Evolutionary conservation across 805 yeast species (phyloP).

Genomic region (Metschnikowia drakensbergensis): DNA sequence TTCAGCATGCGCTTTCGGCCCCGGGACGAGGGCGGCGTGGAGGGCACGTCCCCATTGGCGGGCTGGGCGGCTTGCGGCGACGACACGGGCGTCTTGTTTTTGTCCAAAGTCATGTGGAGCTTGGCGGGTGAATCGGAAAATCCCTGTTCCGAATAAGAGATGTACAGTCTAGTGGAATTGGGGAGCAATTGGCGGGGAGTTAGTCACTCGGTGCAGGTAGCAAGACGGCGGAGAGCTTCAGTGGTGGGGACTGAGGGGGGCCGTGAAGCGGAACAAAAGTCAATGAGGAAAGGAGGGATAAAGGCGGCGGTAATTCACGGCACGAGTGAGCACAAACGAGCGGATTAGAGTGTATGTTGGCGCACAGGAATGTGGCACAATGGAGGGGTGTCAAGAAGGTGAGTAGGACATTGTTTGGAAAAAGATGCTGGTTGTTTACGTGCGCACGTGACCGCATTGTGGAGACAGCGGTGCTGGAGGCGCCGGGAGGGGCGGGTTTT

Average conservation of each 20-base stretch:
- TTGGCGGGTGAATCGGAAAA: too few species aligned
- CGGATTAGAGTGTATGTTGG: neutral
- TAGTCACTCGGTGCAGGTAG: too few species aligned
- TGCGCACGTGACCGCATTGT: slow-evolving; percentile 1
- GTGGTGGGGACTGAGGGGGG: too few species aligned
- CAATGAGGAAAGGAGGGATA: neutral
- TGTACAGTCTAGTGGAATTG: too few species aligned
- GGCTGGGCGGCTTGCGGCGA: slow-evolving; percentile 30
- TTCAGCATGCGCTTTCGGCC: slow-evolving; percentile 26
- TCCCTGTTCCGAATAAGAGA: too few species aligned
- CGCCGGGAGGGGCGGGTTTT: too few species aligned
- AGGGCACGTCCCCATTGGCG: slow-evolving; percentile 22
- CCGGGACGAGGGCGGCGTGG: slow-evolving; percentile 26
- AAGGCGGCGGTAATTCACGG: too few species aligned
- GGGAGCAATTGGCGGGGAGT: too few species aligned
- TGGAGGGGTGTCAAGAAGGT: neutral
- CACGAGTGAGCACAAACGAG: too few species aligned
- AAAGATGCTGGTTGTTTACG: slow-evolving; percentile 1
- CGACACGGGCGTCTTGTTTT: slow-evolving; percentile 28
- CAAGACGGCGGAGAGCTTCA: too few species aligned
- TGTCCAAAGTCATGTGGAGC: neutral
- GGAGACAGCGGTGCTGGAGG: neutral
- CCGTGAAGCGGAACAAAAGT: neutral
- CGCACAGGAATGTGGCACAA: neutral
- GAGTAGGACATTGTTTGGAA: neutral